phyloP scores from a whole-genome alignment of 2,329 filamentous ascomycete species.

The Beauveria scarabaeidicola region DNA sequence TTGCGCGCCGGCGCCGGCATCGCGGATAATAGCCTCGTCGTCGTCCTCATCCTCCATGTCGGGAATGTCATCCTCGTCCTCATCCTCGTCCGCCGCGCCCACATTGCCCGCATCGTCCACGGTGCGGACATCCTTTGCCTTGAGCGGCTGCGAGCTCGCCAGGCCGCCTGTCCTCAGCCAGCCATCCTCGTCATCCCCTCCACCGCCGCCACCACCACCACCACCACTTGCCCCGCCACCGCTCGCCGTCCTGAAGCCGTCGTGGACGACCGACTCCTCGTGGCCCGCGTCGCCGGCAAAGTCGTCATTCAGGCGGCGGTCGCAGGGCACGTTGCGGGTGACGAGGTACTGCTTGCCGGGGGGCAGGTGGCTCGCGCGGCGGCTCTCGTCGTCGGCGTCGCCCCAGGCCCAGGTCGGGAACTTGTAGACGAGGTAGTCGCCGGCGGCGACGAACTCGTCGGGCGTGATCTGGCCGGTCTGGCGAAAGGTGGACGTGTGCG shows the following conservation, averaged over 20 bases:
- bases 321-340: conserved; percentile 88
- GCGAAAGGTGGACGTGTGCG: conserved; percentile 87
- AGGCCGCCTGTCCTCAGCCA: conserved; percentile 85
- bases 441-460: conserved; percentile 90
- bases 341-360: conserved; percentile 90
- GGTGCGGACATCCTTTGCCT: conserved; percentile 73
- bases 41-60: conserved; percentile 99
- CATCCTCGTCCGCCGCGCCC: conserved; percentile 56
- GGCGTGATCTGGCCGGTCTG: conserved; percentile 92
- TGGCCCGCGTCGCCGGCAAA: conserved; percentile 82
- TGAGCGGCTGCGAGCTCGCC: conserved; percentile 64
- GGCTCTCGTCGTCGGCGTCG: conserved; percentile 71
- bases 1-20: conserved; percentile 44
- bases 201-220: conserved; percentile 26
- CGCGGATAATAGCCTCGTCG: conserved; percentile 90
- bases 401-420: conserved; percentile 98
- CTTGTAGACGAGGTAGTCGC: conserved; percentile 97
- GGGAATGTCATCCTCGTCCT: conserved; percentile 76
- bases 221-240: conserved; percentile 32
- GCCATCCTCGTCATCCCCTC: conserved; percentile 66
- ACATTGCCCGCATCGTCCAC: conserved; percentile 85
- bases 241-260: conserved; percentile 43
- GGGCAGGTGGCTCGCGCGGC: conserved; percentile 74
- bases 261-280: conserved; percentile 77
- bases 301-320: conserved; percentile 83